Evolutionary conservation across 495 filamentous ascomycete genomes (phyloP).

Genomic region (Amniculicola lignicola): DNA sequence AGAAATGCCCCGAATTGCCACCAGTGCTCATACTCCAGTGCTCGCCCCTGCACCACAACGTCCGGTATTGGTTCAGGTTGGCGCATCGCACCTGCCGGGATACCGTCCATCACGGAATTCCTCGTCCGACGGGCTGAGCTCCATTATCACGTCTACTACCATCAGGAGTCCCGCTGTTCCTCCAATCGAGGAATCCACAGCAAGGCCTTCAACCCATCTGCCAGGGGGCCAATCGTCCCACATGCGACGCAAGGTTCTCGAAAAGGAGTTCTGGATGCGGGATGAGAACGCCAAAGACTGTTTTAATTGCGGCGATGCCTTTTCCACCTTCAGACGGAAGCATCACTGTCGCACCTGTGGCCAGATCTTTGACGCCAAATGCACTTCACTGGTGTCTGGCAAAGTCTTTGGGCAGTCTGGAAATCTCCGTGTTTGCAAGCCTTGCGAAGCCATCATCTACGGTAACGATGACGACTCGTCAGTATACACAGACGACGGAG

Average conservation of each 20-base stretch:
- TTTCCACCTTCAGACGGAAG: constrained; percentile 90
- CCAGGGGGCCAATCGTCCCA: constrained; percentile 62
- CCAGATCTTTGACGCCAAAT: constrained; percentile 97
- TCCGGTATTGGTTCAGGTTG: constrained; percentile 45
- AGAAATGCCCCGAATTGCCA: constrained; percentile 4
- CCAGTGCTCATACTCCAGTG: constrained; percentile 19
- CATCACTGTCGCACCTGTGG: constrained; percentile 94
- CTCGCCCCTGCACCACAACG: constrained; percentile 29
- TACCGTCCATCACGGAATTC: constrained; percentile 58
- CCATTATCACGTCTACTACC: constrained; percentile 27
- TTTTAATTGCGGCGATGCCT: constrained; percentile 84
- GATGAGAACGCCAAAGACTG: constrained; percentile 98
- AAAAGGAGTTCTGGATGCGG: constrained; percentile 98
- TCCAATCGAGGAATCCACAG: constrained; percentile 20
- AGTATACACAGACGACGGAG: constrained; percentile 70
- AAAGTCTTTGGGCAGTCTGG: constrained; percentile 82
- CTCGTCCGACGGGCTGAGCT: constrained; percentile 48
- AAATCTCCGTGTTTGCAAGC: constrained; percentile 85
- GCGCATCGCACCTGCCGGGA: constrained; percentile 49
- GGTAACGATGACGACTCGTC: constrained; percentile 87
- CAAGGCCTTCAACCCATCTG: constrained; percentile 21
- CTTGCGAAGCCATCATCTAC: constrained; percentile 90
- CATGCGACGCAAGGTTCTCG: constrained; percentile 78
- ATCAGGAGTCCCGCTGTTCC: constrained; percentile 25
- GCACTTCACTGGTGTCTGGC: constrained; percentile 84